Base-by-base conservation (phyloP, 2,329 filamentous ascomycete species). In the Trematosphaeria pertusa region DNA sequence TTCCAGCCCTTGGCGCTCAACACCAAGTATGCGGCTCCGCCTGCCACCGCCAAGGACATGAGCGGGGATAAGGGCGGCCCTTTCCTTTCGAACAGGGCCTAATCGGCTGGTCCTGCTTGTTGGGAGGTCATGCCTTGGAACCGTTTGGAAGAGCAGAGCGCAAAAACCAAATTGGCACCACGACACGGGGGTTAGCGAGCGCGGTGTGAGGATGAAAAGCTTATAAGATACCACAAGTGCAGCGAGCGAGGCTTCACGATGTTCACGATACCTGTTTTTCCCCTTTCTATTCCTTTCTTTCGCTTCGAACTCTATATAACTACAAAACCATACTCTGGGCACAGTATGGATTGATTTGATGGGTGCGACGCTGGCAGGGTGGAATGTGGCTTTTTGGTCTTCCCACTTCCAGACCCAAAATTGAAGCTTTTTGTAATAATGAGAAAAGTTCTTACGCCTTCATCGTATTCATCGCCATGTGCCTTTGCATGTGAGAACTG, bases 1-100 rank as follows among this genome's bases (percentile, higher is more conserved):
- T 68, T 68, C 62, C 50, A n/a, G n/a, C n/a, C n/a, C n/a, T n/a
- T 71, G 37, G 55, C 65, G 54, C 62, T 71, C 58, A 71, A 71
- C 52, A 48, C 58, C 44, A 66, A 65, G 58, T 59, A 62, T 56
- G 44, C 53, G 48, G 50, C 59, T 55, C 60, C 64, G 32, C 52
- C 62, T 48, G 43, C 48, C 46, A 48, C 53, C 50, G 34, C 51
- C 38, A 46, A 49, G 54, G 56, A 60, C 48, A 55, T 65, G 57
- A 64, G 45, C 14, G 54, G 49, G 26, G 52, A 47, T 15, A 58
- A 59, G 40, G 56, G 55, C 37, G 52, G 53, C 44, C 50, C 50
- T 37, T 70, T 70, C 54, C 43, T 70, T 38, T 66, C 62, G 48
- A 70, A 70, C 62, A 61, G 52, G 54, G 46, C 55, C 56, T 70